phyloP scores from a whole-genome alignment of 176 grass and related monocot species.

The Pontederia paniculata region DNA sequence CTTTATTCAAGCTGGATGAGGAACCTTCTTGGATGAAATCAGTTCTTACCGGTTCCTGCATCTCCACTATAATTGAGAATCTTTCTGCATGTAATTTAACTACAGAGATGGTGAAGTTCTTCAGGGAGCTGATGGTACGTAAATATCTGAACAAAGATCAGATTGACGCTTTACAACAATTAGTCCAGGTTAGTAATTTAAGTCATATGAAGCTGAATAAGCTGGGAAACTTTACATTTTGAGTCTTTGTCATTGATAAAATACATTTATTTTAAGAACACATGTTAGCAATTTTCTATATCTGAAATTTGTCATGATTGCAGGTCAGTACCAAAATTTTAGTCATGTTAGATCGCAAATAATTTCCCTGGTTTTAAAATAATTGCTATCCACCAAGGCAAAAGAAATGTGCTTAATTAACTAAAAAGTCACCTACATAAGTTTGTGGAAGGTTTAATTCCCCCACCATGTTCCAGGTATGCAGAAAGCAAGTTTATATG shows the following conservation, averaged over 20 bases:
- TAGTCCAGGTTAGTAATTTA: slow-evolving; percentile 66
- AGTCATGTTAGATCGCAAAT: too few species aligned
- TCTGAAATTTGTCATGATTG: too few species aligned
- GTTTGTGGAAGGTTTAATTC: not conserved
- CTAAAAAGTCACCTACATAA: not conserved
- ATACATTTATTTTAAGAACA: not conserved
- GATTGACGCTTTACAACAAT: slow-evolving; percentile 49
- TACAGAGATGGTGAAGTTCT: slow-evolving; percentile 72
- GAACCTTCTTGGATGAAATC: slow-evolving; percentile 62
- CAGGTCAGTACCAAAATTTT: too few species aligned
- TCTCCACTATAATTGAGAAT: slow-evolving; percentile 57
- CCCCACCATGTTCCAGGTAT: slow-evolving; percentile 29
- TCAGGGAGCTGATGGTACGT: slow-evolving; percentile 47
- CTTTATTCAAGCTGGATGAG: slow-evolving; percentile 57
- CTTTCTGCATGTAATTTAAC: slow-evolving; percentile 77
- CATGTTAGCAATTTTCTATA: too few species aligned
- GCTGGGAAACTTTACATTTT: not conserved
- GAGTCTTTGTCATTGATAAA: not conserved
- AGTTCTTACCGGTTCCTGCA: slow-evolving; percentile 32
- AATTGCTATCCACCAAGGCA: not conserved
- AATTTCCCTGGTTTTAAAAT: too few species aligned
- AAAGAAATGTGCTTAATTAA: not conserved
- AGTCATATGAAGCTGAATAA: not conserved
- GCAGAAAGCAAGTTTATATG: slow-evolving; percentile 56
- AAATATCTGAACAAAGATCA: slow-evolving; percentile 73